phyloP scores from a whole-genome alignment of 257 asterid genomes.

The Solanum paucissectum region DNA sequence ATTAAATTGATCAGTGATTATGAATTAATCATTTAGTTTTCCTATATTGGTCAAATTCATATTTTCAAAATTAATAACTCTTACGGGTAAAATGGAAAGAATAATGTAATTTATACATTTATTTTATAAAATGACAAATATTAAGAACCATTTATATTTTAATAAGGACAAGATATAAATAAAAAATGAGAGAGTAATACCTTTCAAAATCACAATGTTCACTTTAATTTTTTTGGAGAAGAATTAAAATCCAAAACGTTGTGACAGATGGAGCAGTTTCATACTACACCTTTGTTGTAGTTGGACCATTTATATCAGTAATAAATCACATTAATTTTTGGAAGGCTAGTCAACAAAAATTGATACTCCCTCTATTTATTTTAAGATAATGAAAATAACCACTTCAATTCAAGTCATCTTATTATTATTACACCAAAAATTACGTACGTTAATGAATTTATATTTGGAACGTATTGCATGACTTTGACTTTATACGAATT shows the following conservation, averaged over 20 bases:
- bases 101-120: no score
- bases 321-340: background rate
- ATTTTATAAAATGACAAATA: no score
- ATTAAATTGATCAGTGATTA: no score
- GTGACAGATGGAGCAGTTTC: background rate
- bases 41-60: no score
- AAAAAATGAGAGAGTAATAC: rapidly evolving
- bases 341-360: background rate
- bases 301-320: background rate
- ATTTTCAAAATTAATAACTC: no score
- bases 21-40: no score
- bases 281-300: background rate
- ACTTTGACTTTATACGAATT: background rate
- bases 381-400: no score
- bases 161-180: rapidly evolving
- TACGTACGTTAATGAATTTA: background rate
- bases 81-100: no score
- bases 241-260: background rate
- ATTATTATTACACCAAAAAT: background rate
- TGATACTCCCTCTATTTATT: background rate
- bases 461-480: background rate
- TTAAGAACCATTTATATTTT: no score
- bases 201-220: background rate
- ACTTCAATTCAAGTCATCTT: background rate
- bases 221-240: background rate